These are phyloP conservation scores for Ogataea zsoltii DNA, from an alignment of 805 yeast genomes.

Conservation along the genomic window DNA sequence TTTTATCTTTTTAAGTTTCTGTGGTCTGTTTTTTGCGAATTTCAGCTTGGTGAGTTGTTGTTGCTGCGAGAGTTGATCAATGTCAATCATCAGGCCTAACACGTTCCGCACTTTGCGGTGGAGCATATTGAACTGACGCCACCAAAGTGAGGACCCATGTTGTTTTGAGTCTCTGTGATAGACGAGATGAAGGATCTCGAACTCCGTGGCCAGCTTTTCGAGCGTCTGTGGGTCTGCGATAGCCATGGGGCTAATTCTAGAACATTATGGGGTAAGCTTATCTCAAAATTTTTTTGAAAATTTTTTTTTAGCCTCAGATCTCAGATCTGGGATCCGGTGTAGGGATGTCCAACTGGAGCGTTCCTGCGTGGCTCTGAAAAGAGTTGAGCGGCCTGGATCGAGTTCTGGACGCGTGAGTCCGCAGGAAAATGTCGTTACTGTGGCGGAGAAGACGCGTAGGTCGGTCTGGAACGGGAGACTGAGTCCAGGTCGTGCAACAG, in stretches of 20 bases:
- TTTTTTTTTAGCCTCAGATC: too few relatives aligned
- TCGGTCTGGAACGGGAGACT: too few relatives aligned
- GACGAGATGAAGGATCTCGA: conserved; percentile 56
- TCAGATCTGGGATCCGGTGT: too few relatives aligned
- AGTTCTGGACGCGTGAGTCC: too few relatives aligned
- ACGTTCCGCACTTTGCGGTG: conserved; percentile 55
- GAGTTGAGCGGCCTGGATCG: too few relatives aligned
- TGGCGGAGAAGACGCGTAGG: too few relatives aligned
- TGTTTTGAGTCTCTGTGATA: conserved; percentile 77
- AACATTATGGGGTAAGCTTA: too few relatives aligned
- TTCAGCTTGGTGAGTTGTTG: conserved; percentile 11
- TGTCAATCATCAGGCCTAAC: conserved; percentile 31
- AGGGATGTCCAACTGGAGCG: too few relatives aligned
- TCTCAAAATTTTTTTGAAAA: too few relatives aligned
- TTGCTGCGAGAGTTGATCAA: conserved; percentile 19
- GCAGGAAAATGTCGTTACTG: too few relatives aligned
- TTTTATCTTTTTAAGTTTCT: conserved; percentile 13
- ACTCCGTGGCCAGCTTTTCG: conserved; percentile 44
- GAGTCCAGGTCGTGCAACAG: too few relatives aligned
- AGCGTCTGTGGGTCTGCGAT: background rate
- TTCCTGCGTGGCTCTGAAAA: too few relatives aligned
- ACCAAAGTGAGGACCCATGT: conserved; percentile 74
- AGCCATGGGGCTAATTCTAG: background rate
- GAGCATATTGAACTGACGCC: conserved; percentile 64
- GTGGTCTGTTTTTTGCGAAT: conserved; percentile 11